Conservation (phyloP, 179 eudicot genomes). For the Amaranthus tricolor region DNA sequence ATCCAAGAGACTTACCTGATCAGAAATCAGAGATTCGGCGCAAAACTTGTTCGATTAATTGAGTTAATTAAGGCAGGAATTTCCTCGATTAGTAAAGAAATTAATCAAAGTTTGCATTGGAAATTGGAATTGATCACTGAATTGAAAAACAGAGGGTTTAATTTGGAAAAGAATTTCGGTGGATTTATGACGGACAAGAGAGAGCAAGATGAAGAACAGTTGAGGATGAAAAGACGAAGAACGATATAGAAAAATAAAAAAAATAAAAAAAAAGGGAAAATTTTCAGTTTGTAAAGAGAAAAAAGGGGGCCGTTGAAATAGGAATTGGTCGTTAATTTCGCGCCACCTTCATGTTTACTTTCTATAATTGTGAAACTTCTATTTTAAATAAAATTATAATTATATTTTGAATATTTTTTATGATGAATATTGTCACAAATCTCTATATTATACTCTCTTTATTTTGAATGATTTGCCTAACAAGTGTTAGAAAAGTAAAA, state of each 20-base stretch:
- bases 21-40: conserved; percentile 1
- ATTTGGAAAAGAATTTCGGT: neutral
- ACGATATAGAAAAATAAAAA: neutral
- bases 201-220: conserved; percentile 1
- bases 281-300: conserved; percentile 17
- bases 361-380: too few species aligned
- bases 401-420: too few species aligned
- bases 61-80: neutral
- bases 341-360: conserved; percentile 41
- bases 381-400: too few species aligned
- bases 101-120: neutral
- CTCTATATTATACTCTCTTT: too few species aligned
- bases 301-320: conserved; percentile 31
- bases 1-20: conserved; percentile 18
- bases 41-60: neutral
- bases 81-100: neutral
- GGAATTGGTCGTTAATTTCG: conserved; percentile 46
- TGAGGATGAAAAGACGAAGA: conserved; percentile 2
- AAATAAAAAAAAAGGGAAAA: conserved; percentile 16
- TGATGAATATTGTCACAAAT: too few species aligned
- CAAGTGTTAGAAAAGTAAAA: too few species aligned
- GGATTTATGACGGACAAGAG: neutral
- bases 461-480: too few species aligned
- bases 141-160: conserved; percentile 3
- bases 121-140: neutral